Evolutionary conservation across 441 rosid genomes (phyloP), one percentile per base, ranked within the genome.

Genomic region (Biscutella laevigata): DNA sequence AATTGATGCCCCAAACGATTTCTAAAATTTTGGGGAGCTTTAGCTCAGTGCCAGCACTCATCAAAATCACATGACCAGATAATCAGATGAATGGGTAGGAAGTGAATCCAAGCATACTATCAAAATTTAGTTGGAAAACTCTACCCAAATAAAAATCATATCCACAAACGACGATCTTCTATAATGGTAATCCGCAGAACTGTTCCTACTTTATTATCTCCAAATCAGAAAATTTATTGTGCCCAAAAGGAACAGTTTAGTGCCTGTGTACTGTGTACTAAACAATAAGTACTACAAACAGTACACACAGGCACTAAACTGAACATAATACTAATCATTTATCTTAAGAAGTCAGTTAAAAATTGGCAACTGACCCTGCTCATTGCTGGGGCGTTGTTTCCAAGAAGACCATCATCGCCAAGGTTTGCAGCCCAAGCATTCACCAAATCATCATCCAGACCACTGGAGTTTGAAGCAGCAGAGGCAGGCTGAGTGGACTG

Each of bases 361-460:
- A 17, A 27, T 1, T 21, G 46, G 64, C 29, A 66, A 66, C 84
- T 69, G 64, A 94, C 99, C 95, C 99, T 77, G 69, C 69, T 78
- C 95, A 94, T 77, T 71, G 99, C 99, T 26, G 99, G 95, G 28
- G 90, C 96, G 66, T 79, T 88, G 61, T 71, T 88, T 32, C 81
- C 92, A 73, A 80, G 67, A 69, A 88, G 78, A 67, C 83, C 96
- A 58, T 88, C 96, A 71, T 94, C 97, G 42, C 94, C 99, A 57
- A 94, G 97, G 71, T 82, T 94, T 65, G 95, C 87, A 39, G 97
- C 99, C 99, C 97, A 94, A 44, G 96, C 99, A 72, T 94, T 89
- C 47, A 94, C 99, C 32, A 94, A 80, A 74, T 94, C 99, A 81
- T 94, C 95, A 62, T 94, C 97, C 34, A 89, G 82, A n/a, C 74